Percentiles rank a stretch among this genome's conserved stretches.
These are phyloP conservation scores for Tillandsia fasciculata DNA, from an alignment of 176 grass and related monocot species.

Conservation along the genomic window DNA sequence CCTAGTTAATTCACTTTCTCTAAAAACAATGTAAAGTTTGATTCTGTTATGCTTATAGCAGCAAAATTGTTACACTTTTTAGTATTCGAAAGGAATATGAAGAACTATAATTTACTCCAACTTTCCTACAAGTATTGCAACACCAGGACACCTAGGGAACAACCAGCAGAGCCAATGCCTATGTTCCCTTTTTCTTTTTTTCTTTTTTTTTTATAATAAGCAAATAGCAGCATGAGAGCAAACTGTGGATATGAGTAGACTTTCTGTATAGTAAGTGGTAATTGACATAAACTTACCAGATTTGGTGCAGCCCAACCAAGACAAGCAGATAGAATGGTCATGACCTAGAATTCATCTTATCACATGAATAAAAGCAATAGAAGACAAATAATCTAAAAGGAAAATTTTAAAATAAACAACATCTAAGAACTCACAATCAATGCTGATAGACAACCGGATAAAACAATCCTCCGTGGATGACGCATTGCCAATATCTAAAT, in stretches of 20 bases:
- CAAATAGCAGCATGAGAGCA: neutral
- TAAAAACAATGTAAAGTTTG: too few relatives aligned
- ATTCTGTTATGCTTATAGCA: neutral
- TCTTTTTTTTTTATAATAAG: neutral
- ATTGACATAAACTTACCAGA: constrained; percentile 51
- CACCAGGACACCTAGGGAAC: neutral
- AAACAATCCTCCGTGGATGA: constrained; percentile 73
- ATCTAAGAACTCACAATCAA: constrained; percentile 52
- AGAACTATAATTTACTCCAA: neutral
- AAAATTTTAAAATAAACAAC: neutral
- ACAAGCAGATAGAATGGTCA: constrained; percentile 75
- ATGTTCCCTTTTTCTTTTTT: neutral
- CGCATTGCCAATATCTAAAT: constrained; percentile 95
- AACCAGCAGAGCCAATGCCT: neutral
- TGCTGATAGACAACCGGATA: constrained; percentile 60
- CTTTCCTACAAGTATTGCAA: neutral
- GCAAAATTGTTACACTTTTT: neutral
- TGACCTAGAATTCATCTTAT: constrained; percentile 49
- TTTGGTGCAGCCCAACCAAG: constrained; percentile 93
- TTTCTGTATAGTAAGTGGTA: neutral
- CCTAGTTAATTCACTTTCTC: too few relatives aligned
- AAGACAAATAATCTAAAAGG: neutral
- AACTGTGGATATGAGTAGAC: neutral
- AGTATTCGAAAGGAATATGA: neutral
- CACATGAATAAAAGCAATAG: neutral